phyloP scores from a whole-genome alignment of 768 basidiomycete genomes.

The Pisolithus sp. region DNA sequence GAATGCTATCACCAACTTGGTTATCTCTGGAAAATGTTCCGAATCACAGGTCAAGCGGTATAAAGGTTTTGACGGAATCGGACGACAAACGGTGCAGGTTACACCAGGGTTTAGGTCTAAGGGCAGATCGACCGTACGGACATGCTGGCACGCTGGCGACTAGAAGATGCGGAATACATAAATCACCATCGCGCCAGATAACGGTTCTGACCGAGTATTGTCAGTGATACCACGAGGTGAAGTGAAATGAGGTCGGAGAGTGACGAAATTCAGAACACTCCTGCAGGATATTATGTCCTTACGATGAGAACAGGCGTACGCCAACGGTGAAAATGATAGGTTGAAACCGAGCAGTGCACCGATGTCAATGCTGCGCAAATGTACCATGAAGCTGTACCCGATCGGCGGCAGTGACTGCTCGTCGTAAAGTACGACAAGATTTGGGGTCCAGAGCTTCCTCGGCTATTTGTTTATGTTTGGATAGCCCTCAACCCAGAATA shows the following conservation, averaged over 20 bases:
- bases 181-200: not conserved
- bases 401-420: not conserved
- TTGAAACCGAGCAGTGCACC: not conserved
- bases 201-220: not conserved
- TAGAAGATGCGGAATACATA: not conserved
- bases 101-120: no score
- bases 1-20: not conserved
- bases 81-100: no score
- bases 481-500: slow-evolving; percentile 24
- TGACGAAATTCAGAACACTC: not conserved
- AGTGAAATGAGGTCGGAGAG: not conserved
- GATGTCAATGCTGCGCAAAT: not conserved
- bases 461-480: slow-evolving; percentile 27
- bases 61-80: no score
- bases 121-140: no score
- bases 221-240: not conserved
- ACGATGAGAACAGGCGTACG: no score
- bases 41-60: no score
- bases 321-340: no score
- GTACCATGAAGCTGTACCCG: not conserved
- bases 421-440: not conserved
- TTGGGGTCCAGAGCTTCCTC: no score
- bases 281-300: no score
- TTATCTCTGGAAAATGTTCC: not conserved
- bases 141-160: not conserved